Percentiles rank a stretch among this genome's conserved stretches.
Evolutionary conservation across 108 stramenopile species (phyloP).

Genomic region (Fragilaria crotonensis): DNA sequence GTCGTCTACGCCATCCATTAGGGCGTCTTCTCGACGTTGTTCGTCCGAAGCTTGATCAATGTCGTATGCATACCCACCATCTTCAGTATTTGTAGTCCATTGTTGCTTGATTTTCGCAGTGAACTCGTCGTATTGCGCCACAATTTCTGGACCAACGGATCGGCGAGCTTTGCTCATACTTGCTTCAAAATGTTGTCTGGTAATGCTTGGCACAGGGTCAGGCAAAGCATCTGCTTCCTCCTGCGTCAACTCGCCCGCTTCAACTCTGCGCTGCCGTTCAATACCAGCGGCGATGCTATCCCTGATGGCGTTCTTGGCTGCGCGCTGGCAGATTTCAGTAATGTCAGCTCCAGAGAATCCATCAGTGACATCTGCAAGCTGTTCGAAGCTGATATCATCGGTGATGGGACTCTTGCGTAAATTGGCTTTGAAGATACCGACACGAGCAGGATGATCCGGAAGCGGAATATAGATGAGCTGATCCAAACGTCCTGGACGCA

Average conservation of each 20-base stretch:
- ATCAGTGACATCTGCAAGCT: constrained; percentile 81
- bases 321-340: constrained; percentile 94
- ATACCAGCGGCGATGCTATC: constrained; percentile 83
- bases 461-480: constrained; percentile 99
- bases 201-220: constrained; percentile 77
- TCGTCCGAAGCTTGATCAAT: constrained; percentile 74
- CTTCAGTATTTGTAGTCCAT: constrained; percentile 56
- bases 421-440: constrained; percentile 95
- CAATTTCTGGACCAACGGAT: constrained; percentile 81
- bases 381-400: constrained; percentile 66
- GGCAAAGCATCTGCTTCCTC: constrained; percentile 75
- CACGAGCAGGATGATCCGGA: constrained; percentile 84
- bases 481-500: constrained; percentile 98
- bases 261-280: constrained; percentile 74
- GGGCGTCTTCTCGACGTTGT: constrained; percentile 67
- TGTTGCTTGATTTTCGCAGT: constrained; percentile 80
- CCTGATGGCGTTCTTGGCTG: constrained; percentile 92
- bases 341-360: constrained; percentile 97
- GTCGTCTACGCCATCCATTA: constrained; percentile 33
- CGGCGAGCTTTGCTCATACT: constrained; percentile 86
- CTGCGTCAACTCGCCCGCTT: constrained; percentile 78
- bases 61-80: constrained; percentile 52
- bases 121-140: constrained; percentile 86
- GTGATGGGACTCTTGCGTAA: constrained; percentile 90
- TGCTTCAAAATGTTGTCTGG: constrained; percentile 78